Base-by-base conservation (phyloP, 257 asterid genomes). In the Handroanthus guayacan region DNA sequence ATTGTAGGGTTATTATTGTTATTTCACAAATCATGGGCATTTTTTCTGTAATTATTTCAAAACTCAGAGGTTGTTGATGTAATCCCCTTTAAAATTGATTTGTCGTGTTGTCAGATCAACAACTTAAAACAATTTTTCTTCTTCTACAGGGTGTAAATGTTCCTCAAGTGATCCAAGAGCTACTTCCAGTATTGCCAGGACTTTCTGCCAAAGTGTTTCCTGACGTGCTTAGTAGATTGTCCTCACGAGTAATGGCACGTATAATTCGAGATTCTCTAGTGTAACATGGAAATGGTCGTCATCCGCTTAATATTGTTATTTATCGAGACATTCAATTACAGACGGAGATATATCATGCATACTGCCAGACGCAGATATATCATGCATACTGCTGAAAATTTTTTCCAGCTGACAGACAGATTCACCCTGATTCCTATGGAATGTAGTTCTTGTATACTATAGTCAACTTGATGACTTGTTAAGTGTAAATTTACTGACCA, bases 141-240 rank as follows among this genome's bases (percentile, higher is more conserved):
- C 70, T 63, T 82, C 57, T 66, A 65, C 92, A 95, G 96, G 94
- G 85, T 77, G 75, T 91, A 66, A 84, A 86, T 84, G 80, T 89
- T 76, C 82, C 90, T 63, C 89, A 67, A 81, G 94, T 89, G 74
- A 81, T 95, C 80, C 91, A 73, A 82, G 98, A 95, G 86, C 92
- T 95, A 66, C 97, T 95, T 54, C 99, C 99, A 0, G 87, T 91
- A 56, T 86, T 95, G 80, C 98, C 99, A 2, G 97, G 99, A 37
- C 88, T 95, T 50, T 84, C 99, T 0, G 95, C 84, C 45, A 95
- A 81, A 79, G 90, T 93, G 45, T 90, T 95, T 14, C 99, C 99
- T 0, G 99, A 95, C 82, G 91, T 95, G 79, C 79, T 91, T 56
- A 84, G 81, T 72, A 87, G 99, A 77, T 75, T 95, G 72, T 82